Conservation (phyloP, 208 protist genomes). For the Naegleria fowleri region DNA sequence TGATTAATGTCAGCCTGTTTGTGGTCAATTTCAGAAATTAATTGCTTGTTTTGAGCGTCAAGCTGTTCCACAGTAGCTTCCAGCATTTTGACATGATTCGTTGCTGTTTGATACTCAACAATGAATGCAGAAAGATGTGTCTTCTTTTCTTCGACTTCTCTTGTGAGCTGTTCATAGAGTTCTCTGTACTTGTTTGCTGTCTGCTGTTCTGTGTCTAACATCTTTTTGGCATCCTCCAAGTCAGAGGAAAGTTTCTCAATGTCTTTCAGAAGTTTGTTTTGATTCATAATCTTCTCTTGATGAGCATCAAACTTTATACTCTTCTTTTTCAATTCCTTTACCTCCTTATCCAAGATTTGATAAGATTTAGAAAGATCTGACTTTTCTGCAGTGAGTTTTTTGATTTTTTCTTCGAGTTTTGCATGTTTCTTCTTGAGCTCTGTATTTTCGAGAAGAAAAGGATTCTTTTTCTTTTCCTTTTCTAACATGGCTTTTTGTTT, state of each 20-base stretch:
- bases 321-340: background rate
- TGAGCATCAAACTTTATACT: background rate
- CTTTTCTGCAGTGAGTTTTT: background rate
- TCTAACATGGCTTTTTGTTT: background rate
- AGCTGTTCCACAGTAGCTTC: background rate
- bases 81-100: background rate
- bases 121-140: background rate
- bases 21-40: background rate
- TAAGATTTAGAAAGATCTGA: background rate
- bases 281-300: constrained; percentile 6
- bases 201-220: background rate
- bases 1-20: background rate
- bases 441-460: background rate
- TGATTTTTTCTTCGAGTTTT: background rate
- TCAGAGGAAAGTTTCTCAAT: background rate
- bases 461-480: background rate
- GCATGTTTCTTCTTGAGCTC: background rate
- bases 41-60: background rate
- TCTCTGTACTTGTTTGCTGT: background rate
- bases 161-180: background rate
- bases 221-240: background rate
- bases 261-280: background rate
- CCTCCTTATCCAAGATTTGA: background rate
- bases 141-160: background rate
- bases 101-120: background rate